Evolutionary conservation across 2,329 filamentous ascomycete species (phyloP).

Genomic region (Microcera coccophila): DNA sequence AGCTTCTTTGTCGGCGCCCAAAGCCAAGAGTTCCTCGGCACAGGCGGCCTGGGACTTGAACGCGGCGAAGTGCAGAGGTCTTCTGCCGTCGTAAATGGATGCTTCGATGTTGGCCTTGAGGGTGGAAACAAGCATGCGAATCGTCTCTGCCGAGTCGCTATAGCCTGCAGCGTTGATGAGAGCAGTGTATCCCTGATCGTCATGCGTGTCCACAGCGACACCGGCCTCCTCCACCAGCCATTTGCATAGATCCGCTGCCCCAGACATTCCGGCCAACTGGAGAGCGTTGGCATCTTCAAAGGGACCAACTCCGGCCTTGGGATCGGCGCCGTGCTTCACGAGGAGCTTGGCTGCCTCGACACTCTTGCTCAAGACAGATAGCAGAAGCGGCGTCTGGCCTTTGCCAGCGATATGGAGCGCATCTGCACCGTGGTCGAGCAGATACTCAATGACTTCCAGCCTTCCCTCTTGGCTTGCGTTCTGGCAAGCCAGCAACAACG

Average conservation of each 20-base stretch:
- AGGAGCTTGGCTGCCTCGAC: constrained; percentile 6
- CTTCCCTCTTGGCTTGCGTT: background rate
- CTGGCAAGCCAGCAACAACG: constrained; percentile 4
- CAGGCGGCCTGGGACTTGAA: constrained; percentile 3
- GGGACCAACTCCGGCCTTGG: constrained; percentile 4
- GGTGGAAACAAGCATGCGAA: background rate
- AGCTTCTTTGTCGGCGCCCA: constrained; percentile 6
- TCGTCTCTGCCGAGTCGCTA: constrained; percentile 1
- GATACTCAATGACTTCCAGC: constrained; percentile 6
- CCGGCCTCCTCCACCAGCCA: constrained; percentile 5
- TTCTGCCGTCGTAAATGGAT: constrained; percentile 2
- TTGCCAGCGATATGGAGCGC: background rate
- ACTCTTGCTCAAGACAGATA: constrained; percentile 2
- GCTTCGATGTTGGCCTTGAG: constrained; percentile 2
- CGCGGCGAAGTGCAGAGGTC: constrained; percentile 5
- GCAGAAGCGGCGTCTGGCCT: constrained; percentile 2
- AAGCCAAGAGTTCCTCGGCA: background rate
- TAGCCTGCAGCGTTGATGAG: constrained; percentile 6
- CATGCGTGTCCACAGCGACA: background rate
- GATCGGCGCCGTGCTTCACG: constrained; percentile 2
- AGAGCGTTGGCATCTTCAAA: constrained; percentile 9
- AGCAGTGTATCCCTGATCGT: constrained; percentile 4
- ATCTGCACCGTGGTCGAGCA: constrained; percentile 4
- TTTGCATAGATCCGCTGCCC: constrained; percentile 2
- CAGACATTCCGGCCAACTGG: constrained; percentile 3